phyloP scores from a whole-genome alignment of 1,284 basidiomycete species.

The Schizophyllum amplum region DNA sequence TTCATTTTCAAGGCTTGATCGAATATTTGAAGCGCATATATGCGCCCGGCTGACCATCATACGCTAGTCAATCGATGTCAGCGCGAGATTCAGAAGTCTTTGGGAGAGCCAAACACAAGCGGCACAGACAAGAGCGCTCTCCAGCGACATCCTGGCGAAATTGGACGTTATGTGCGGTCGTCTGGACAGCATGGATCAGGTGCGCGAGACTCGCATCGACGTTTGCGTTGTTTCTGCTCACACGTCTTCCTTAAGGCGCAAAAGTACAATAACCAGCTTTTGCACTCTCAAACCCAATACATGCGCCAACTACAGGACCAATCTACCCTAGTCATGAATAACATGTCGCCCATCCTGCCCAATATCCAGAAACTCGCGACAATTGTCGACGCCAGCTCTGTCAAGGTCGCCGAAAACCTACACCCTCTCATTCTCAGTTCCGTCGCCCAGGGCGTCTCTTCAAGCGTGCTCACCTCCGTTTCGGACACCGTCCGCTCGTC shows the following conservation, averaged over 20 bases:
- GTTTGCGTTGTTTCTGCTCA: background rate
- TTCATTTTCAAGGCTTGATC: background rate
- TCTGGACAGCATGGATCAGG: background rate
- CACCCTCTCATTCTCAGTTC: background rate
- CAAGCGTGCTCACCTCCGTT: background rate
- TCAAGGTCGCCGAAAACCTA: background rate
- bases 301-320: background rate
- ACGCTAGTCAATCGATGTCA: conserved; percentile 50
- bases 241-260: background rate
- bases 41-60: conserved; percentile 7
- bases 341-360: background rate
- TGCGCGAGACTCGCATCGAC: background rate
- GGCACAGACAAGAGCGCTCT: background rate
- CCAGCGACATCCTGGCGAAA: background rate
- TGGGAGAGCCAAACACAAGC: conserved; percentile 51
- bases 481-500: background rate
- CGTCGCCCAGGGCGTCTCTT: background rate
- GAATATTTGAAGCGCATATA: conserved; percentile 17
- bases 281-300: background rate
- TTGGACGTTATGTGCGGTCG: background rate
- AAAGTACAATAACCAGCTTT: background rate
- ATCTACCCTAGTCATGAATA: background rate
- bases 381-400: background rate
- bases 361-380: background rate
- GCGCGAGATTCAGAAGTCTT: conserved; percentile 43